Percentiles rank a stretch among this genome's conserved stretches.
Conservation (phyloP, 176 grass and related monocot genomes). For the Juncus effusus region DNA sequence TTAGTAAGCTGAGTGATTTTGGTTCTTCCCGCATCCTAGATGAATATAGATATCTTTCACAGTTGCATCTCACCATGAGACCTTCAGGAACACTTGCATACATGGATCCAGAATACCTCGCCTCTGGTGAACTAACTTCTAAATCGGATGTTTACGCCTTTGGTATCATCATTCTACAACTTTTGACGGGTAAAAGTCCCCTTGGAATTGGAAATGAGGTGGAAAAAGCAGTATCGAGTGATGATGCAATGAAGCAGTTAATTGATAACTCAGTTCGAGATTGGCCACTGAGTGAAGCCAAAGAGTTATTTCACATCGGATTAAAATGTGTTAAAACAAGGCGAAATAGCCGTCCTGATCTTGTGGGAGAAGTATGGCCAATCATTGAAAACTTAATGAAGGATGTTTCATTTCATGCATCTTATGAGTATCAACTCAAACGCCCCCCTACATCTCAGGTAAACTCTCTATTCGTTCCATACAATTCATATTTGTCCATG, state of each 20-base stretch:
- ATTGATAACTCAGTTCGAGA: slow-evolving; percentile 21
- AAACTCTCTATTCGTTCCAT: too few relatives aligned
- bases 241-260: slow-evolving; percentile 11
- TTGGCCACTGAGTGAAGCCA: slow-evolving; percentile 40
- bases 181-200: slow-evolving; percentile 28
- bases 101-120: slow-evolving; percentile 43
- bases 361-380: slow-evolving; percentile 20
- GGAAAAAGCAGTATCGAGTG: slow-evolving; percentile 23
- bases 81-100: slow-evolving; percentile 33
- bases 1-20: slow-evolving; percentile 46
- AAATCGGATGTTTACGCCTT: slow-evolving; percentile 41
- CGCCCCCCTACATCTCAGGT: too few relatives aligned
- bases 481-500: too few relatives aligned
- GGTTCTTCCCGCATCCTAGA: slow-evolving; percentile 40
- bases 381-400: too few relatives aligned
- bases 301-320: slow-evolving; percentile 25
- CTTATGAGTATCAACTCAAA: too few relatives aligned
- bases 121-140: slow-evolving; percentile 31
- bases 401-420: too few relatives aligned
- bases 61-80: slow-evolving; percentile 18
- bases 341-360: slow-evolving; percentile 29
- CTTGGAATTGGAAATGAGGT: slow-evolving; percentile 20
- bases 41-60: neutral
- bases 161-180: slow-evolving; percentile 36
- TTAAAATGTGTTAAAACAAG: slow-evolving; percentile 27